Conservation (phyloP, 2,329 filamentous ascomycete species). For the Thermothelomyces thermophilus region DNA sequence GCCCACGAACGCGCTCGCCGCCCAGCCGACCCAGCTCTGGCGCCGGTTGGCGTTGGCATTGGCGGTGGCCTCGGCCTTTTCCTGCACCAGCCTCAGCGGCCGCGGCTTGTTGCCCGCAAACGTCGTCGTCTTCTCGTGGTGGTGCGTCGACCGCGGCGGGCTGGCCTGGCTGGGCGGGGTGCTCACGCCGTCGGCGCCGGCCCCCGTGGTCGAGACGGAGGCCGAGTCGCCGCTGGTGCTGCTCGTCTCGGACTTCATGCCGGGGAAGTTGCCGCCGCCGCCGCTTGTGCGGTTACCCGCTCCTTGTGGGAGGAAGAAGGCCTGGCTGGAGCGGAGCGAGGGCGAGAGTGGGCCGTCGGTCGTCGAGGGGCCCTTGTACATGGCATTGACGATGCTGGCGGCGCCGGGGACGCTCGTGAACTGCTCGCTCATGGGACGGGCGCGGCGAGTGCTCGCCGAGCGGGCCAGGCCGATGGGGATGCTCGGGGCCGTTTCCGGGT, state of each 20-base stretch:
- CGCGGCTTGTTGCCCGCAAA: conserved; percentile 68
- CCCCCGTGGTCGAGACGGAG: conserved; percentile 30
- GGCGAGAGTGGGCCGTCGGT: conserved; percentile 58
- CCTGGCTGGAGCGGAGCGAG: conserved; percentile 52
- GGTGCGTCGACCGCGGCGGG: conserved; percentile 43
- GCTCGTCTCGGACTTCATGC: conserved; percentile 59
- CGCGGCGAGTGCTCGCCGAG: conserved; percentile 47
- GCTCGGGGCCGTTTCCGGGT: conserved; percentile 68
- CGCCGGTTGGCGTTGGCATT: conserved; percentile 47
- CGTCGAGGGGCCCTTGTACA: conserved; percentile 65
- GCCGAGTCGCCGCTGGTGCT: conserved; percentile 63
- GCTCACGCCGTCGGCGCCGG: conserved; percentile 40
- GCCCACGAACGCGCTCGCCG: conserved; percentile 31
- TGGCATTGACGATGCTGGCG: conserved; percentile 75
- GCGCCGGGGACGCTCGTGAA: conserved; percentile 49
- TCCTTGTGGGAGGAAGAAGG: conserved; percentile 52
- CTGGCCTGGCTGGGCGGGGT: conserved; percentile 42
- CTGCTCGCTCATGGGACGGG: conserved; percentile 58
- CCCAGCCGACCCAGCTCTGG: conserved; percentile 60
- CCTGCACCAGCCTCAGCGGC: conserved; percentile 80
- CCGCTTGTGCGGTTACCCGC: conserved; percentile 46
- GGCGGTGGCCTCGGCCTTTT: conserved; percentile 51
- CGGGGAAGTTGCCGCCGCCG: conserved; percentile 61
- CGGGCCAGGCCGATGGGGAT: conserved; percentile 61
- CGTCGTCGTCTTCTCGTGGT: conserved; percentile 52